phyloP scores from a whole-genome alignment of 192 early-diverging fungal species.

The Linnemannia exigua region DNA sequence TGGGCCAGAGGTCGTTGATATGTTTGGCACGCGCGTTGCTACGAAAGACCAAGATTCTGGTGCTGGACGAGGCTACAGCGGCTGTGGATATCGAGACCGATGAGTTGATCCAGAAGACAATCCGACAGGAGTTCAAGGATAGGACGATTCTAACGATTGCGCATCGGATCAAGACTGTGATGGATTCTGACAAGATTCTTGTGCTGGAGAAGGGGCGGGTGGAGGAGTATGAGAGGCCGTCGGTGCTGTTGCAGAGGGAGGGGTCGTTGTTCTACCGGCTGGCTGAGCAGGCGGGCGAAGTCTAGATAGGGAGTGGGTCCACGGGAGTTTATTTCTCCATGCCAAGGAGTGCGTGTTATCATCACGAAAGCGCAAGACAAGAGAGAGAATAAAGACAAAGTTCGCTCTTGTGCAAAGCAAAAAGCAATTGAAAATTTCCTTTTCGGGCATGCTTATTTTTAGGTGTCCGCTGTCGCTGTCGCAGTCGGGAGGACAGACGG shows the following conservation, averaged over 20 bases:
- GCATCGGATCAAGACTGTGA: constrained; percentile 64
- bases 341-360: too few relatives aligned
- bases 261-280: constrained; percentile 38
- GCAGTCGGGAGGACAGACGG: too few relatives aligned
- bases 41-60: constrained; percentile 75
- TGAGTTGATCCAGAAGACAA: constrained; percentile 57
- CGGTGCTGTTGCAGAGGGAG: constrained; percentile 20
- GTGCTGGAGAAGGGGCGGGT: constrained; percentile 61
- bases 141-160: constrained; percentile 74
- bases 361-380: too few relatives aligned
- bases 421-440: constrained; percentile 8
- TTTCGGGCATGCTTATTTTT: neutral
- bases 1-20: constrained; percentile 84
- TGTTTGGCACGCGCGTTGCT: constrained; percentile 84
- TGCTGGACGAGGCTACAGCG: constrained; percentile 92
- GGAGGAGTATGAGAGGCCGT: constrained; percentile 52
- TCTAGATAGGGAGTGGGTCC: neutral
- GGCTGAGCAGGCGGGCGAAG: constrained; percentile 42
- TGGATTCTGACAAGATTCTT: constrained; percentile 62
- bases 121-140: constrained; percentile 59
- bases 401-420: neutral
- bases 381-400: neutral
- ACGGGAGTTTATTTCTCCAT: neutral
- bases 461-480: too few relatives aligned
- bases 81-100: constrained; percentile 66